phyloP scores from a whole-genome alignment of 2,329 filamentous ascomycete genomes.

The Amphichorda felina region DNA sequence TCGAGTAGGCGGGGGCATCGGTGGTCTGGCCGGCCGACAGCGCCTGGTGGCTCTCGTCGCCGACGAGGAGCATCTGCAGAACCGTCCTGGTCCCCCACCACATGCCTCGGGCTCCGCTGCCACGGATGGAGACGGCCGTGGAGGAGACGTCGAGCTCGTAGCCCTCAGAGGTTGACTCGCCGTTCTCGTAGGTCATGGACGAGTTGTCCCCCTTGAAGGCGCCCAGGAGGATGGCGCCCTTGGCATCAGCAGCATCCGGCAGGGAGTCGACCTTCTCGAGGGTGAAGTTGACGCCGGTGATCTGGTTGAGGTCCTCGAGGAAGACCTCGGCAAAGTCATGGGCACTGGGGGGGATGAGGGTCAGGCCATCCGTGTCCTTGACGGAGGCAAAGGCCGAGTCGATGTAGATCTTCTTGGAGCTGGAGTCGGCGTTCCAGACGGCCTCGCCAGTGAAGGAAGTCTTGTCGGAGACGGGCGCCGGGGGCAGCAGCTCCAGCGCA shows the following conservation, averaged over 20 bases:
- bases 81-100: slow-evolving; percentile 35
- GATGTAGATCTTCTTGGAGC: slow-evolving; percentile 24
- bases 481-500: not conserved
- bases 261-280: slow-evolving; percentile 22
- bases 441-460: not conserved
- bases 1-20: slow-evolving; percentile 30
- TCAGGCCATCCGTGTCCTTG: slow-evolving; percentile 31
- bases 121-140: slow-evolving; percentile 21
- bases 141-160: slow-evolving; percentile 28
- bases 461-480: not conserved
- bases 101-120: slow-evolving; percentile 28
- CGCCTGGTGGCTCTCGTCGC: slow-evolving; percentile 9
- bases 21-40: slow-evolving; percentile 14
- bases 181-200: slow-evolving; percentile 32
- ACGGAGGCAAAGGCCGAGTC: slow-evolving; percentile 21
- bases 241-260: slow-evolving; percentile 10
- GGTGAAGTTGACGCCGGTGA: slow-evolving; percentile 27
- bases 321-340: slow-evolving; percentile 36
- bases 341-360: slow-evolving; percentile 36
- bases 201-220: slow-evolving; percentile 11
- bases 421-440: not conserved
- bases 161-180: slow-evolving; percentile 32
- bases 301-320: slow-evolving; percentile 25
- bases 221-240: slow-evolving; percentile 29
- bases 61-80: slow-evolving; percentile 25